Evolutionary conservation across 768 basidiomycete species (phyloP), one percentile per base, ranked within the genome.

Genomic region (Pholiota microspora): DNA sequence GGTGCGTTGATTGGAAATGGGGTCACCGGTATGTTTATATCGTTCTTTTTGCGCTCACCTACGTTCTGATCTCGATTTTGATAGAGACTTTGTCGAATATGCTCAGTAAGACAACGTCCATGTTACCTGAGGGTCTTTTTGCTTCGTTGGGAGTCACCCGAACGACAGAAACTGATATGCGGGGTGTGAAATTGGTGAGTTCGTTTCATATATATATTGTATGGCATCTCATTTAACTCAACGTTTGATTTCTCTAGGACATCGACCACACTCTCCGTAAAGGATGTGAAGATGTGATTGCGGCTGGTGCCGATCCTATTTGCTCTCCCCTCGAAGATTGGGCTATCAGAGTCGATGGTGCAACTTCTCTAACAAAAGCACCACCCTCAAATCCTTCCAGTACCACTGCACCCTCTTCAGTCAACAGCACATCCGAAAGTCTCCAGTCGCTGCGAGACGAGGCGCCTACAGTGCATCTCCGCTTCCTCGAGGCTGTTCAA

Each of bases 261-360:
- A 88, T 97, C 60, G 96, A 98, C 70, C 79, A 86, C 45, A 89
- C 88, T 27, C 82, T 98, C 25, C 91, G 93, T 64, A 76, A 77
- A 15, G 87, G 85, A 0, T 98, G 95, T 71, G 93, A 96, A 72
- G 83, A 85, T 35, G 79, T 93, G 32, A 96, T 98, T 54, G 70
- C 77, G 2, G 70, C 80, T 12, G 86, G 85, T 57, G 77, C 85
- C 7, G 71, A 76, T 34, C 68, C 75, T 0, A 77, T 90, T 23
- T 84, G 84, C 36, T 72, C 74, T 3, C 80, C 88, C 0, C 68
- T 94, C 15, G 81, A 76, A 28, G 64, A 73, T 16, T 95, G 92
- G 84, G 71, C 84, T 1, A 79, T 83, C 24, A 45, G 35, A 9
- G 21, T 34, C 4, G 38, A 55, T 16, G 38, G 5, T 35, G 55